Conservation (phyloP, 345 rosid genomes). For the Sapria himalayana region DNA sequence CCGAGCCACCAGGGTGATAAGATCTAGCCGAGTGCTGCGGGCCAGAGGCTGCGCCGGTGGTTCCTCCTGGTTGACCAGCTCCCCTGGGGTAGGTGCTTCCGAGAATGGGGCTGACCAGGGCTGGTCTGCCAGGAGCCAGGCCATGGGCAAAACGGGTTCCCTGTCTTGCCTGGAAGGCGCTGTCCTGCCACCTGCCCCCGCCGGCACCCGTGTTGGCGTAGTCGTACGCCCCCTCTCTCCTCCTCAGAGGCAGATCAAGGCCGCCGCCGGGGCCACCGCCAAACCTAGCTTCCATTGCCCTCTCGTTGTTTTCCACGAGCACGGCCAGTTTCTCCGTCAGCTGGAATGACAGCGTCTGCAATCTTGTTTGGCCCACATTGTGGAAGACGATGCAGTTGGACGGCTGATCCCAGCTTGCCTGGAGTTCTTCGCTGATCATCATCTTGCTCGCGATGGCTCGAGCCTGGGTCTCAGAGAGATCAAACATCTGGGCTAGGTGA, state of each 20-base stretch:
- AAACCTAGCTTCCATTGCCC: conserved; percentile 49
- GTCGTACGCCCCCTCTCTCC: conserved; percentile 53
- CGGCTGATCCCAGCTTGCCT: conserved; percentile 83
- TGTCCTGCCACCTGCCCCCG: conserved; percentile 53
- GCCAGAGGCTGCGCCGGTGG: no score
- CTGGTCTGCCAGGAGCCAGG: no score
- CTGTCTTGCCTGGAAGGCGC: conserved; percentile 40
- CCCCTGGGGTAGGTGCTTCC: no score
- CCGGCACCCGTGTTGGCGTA: conserved; percentile 17
- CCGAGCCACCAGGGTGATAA: no score
- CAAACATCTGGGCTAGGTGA: conserved; percentile 60
- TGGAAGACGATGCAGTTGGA: conserved; percentile 52
- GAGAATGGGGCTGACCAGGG: no score
- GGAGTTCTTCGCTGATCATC: conserved; percentile 69
- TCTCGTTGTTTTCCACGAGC: conserved; percentile 60
- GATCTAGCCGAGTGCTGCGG: no score
- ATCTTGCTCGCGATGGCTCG: conserved; percentile 63
- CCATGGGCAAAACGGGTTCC: no score
- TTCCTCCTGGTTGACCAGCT: no score
- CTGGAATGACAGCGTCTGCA: conserved; percentile 68
- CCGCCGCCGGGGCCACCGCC: conserved; percentile 53
- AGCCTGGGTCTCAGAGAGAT: conserved; percentile 30
- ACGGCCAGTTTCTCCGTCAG: conserved; percentile 47
- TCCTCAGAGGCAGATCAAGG: conserved; percentile 37
- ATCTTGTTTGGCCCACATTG: conserved; percentile 41